Percentiles rank a stretch among this genome's conserved stretches.
These are phyloP conservation scores for Glycine soja DNA, from an alignment of 306 rosid genomes.

Conservation along the genomic window DNA sequence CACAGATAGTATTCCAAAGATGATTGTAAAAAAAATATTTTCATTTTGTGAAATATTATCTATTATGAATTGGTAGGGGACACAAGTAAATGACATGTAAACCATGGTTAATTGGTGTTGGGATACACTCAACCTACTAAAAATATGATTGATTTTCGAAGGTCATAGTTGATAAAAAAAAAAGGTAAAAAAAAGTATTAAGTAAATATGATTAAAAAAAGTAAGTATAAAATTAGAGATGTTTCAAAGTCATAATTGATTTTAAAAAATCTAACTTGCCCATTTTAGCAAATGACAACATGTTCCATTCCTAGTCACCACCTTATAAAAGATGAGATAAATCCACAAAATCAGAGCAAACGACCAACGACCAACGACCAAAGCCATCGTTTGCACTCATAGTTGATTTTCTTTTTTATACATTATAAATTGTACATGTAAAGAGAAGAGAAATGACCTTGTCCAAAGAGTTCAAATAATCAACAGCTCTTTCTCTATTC, in stretches of 20 bases:
- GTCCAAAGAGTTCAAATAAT: slow-evolving; percentile 87
- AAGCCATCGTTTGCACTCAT: not conserved
- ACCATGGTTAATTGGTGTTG: too few species aligned
- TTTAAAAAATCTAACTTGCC: not conserved
- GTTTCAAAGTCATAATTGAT: not conserved
- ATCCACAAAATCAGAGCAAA: not conserved
- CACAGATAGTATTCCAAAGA: not conserved
- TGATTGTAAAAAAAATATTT: not conserved
- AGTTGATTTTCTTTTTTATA: not conserved
- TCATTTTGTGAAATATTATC: not conserved
- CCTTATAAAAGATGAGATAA: not conserved
- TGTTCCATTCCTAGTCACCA: slow-evolving; percentile 1
- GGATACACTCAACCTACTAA: too few species aligned
- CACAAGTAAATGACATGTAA: too few species aligned
- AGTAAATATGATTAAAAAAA: too few species aligned
- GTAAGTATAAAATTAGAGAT: too few species aligned
- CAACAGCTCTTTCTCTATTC: slow-evolving; percentile 94
- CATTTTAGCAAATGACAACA: not conserved
- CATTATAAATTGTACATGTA: too few species aligned
- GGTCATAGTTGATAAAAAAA: too few species aligned
- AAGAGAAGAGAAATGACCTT: slow-evolving; percentile 52
- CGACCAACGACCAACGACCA: not conserved
- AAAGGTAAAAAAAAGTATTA: too few species aligned
- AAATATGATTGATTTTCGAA: too few species aligned
- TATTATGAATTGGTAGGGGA: not conserved